phyloP scores from a whole-genome alignment of 164 flowering plant genomes.

The Sextonia rubra region DNA sequence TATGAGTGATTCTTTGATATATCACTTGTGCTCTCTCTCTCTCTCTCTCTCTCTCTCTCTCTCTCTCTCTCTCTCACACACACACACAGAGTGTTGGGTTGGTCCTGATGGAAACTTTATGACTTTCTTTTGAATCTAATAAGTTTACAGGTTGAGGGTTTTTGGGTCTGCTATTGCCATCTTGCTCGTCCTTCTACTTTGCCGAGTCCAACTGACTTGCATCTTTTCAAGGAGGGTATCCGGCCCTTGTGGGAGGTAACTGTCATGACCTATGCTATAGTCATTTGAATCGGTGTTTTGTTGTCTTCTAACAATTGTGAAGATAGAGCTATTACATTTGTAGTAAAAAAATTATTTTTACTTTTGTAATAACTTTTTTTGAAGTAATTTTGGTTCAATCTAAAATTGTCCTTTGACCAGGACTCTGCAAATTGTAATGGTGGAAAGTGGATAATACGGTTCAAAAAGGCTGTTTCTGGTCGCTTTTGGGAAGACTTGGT shows the following conservation, averaged over 20 bases:
- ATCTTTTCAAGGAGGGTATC: constrained; percentile 94
- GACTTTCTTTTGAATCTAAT: background rate
- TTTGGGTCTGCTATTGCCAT: constrained; percentile 96
- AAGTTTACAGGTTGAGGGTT: constrained; percentile 70
- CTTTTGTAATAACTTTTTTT: no score
- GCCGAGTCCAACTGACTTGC: constrained; percentile 95
- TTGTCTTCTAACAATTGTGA: background rate
- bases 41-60: background rate
- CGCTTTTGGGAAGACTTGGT: constrained; percentile 99
- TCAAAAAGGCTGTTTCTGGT: constrained; percentile 80
- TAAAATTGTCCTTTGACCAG: constrained; percentile 25
- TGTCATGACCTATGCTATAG: background rate
- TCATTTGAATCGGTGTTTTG: no score
- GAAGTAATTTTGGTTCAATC: background rate
- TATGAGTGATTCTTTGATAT: background rate
- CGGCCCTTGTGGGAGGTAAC: constrained; percentile 98
- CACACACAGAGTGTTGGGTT: background rate
- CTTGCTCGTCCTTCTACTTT: constrained; percentile 82
- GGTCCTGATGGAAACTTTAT: background rate
- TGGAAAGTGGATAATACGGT: constrained; percentile 94
- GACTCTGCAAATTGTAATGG: constrained; percentile 85
- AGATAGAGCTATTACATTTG: background rate
- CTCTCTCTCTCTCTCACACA: background rate
- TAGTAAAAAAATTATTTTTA: background rate
- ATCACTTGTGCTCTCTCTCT: background rate